These are phyloP conservation scores for Blastobotrys aristatus DNA, from an alignment of 1,139 yeast genomes.

Conservation along the genomic window DNA sequence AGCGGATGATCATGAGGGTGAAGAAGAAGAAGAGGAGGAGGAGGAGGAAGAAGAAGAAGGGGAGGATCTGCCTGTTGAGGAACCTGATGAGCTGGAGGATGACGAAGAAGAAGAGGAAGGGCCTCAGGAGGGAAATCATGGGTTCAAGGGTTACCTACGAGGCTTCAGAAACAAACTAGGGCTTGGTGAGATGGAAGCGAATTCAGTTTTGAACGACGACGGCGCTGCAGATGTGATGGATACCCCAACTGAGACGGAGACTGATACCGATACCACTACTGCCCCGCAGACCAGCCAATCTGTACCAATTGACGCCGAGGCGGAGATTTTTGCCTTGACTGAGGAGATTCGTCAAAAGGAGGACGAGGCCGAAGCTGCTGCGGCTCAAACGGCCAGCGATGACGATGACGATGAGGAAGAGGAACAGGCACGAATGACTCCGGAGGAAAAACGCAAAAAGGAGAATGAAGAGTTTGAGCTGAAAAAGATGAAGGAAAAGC, in stretches of 20 bases:
- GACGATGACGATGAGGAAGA: not conserved
- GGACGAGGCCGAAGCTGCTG: not conserved
- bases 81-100: not conserved
- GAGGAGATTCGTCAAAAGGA: too few relatives aligned
- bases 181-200: not conserved
- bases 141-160: not conserved
- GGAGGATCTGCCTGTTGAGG: not conserved
- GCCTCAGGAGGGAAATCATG: not conserved
- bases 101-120: not conserved
- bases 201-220: too few relatives aligned
- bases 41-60: not conserved
- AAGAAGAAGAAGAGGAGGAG: slow-evolving; percentile 2
- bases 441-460: not conserved
- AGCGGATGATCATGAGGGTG: slow-evolving; percentile 6
- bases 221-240: too few relatives aligned
- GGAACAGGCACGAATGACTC: not conserved
- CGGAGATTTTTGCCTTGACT: not conserved
- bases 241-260: too few relatives aligned
- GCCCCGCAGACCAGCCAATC: too few relatives aligned
- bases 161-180: not conserved
- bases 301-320: too few relatives aligned
- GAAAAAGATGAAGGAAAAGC: not conserved
- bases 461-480: slow-evolving; percentile 2
- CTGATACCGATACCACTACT: too few relatives aligned
- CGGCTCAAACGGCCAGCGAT: not conserved